Evolutionary conservation across 2,329 filamentous ascomycete species (phyloP).

Genomic region (Pseudogymnoascus sp.): DNA sequence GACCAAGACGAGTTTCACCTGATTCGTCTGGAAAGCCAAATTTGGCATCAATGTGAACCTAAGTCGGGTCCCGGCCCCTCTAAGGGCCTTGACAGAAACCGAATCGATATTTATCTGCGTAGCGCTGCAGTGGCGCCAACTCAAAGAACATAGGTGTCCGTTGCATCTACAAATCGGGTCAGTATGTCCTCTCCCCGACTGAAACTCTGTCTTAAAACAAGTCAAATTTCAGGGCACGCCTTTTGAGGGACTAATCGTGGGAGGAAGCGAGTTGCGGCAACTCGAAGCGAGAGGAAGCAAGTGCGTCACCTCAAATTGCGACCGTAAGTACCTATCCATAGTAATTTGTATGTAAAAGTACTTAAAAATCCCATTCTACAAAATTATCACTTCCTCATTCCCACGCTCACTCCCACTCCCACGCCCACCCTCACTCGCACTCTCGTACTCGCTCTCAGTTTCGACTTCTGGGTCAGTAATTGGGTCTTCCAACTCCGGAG

Average conservation of each 20-base stretch:
- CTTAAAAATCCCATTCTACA: no score
- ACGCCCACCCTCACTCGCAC: no score
- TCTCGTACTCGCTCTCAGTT: no score
- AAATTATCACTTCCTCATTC: no score
- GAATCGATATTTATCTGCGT: not conserved
- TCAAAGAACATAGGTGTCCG: not conserved
- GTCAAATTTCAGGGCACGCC: not conserved
- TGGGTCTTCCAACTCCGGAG: no score
- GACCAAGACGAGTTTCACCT: not conserved
- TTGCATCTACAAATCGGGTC: not conserved
- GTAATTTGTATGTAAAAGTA: no score
- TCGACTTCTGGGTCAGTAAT: no score
- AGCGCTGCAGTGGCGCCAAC: not conserved
- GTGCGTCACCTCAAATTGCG: no score
- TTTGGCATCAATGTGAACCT: not conserved
- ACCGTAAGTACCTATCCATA: no score
- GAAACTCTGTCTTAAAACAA: not conserved
- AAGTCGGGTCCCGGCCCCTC: not conserved
- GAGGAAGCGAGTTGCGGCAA: no score
- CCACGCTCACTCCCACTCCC: no score
- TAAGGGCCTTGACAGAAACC: not conserved
- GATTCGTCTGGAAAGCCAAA: not conserved
- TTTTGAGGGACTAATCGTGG: not conserved
- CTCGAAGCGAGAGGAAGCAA: no score
- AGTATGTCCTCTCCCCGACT: not conserved